Conservation (phyloP, 148 eudicot species). For the Nepenthes gracilis region DNA sequence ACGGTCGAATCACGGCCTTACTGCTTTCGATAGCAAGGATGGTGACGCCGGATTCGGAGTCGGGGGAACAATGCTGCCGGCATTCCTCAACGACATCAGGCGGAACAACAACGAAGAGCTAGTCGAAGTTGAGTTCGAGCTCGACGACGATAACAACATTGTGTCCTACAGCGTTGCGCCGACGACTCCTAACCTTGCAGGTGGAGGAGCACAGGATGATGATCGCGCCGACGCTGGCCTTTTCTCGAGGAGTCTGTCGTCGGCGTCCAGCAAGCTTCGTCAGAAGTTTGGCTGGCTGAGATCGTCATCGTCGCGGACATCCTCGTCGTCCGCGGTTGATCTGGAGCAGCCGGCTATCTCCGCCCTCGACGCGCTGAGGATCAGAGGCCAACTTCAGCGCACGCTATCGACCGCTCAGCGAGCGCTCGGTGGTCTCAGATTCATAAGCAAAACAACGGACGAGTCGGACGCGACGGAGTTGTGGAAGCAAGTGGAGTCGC, state of each 20-base stretch:
- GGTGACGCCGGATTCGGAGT: too few relatives aligned
- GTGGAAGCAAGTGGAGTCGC: conserved; percentile 60
- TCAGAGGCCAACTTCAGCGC: conserved; percentile 42
- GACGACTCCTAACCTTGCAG: neutral
- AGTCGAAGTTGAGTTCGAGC: conserved; percentile 72
- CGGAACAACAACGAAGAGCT: conserved; percentile 27
- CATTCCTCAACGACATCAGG: too few relatives aligned
- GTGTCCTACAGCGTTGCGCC: conserved; percentile 60
- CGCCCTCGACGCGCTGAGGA: conserved; percentile 33
- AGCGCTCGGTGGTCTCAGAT: conserved; percentile 71
- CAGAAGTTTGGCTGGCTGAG: conserved; percentile 38
- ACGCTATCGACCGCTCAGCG: conserved; percentile 58
- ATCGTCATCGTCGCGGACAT: conserved; percentile 14
- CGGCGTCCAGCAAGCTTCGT: conserved; percentile 30
- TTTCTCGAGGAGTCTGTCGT: conserved; percentile 44
- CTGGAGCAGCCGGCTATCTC: conserved; percentile 17
- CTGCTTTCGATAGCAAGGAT: too few relatives aligned
- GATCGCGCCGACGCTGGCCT: neutral
- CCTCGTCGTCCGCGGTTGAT: conserved; percentile 19
- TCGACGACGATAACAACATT: conserved; percentile 49
- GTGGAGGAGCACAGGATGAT: too few relatives aligned
- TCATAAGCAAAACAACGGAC: conserved; percentile 48
- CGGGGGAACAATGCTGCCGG: too few relatives aligned
- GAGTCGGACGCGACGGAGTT: conserved; percentile 16
- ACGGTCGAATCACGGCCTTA: too few relatives aligned